Base-by-base conservation (phyloP, 1,139 yeast genomes). In the Kodamaea anthophila region DNA sequence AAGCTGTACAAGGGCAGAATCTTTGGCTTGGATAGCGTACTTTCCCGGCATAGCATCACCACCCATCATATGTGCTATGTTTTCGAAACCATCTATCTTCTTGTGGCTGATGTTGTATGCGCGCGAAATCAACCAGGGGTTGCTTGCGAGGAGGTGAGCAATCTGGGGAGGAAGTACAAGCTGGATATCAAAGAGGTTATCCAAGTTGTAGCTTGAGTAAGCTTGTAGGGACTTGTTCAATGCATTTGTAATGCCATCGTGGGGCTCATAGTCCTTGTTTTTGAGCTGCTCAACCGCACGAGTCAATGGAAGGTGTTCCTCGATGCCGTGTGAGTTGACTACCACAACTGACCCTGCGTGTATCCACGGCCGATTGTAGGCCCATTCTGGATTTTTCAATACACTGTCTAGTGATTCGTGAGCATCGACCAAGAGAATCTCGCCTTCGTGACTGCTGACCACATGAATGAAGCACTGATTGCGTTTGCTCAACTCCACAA, bases 371-470 rank as follows among this genome's bases (percentile, higher is more conserved):
- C 78, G 48, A 37, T 71, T 65, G 7, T 48, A 42, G 0, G 70
- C 53, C 18, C 49, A 49, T 4, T 47, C 54, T 0, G 33, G 21
- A 9, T 32, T 26, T 5, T 16, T 18, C 28, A 34, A 29, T 7
- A 10, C 18, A 9, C 16, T 73, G 8, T 51, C 52, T 7, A 71
- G 40, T 68, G 74, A 67, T 2, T 53, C 57, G 9, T 69, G 67
- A 21, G 67, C 58, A 3, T 69, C 60, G 8, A 71, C 64, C 30
- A 78, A 46, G 4, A 78, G 33, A 28, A 73, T 67, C 37, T 79
- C 86, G 3, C 75, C 74, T 29, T 71, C 79, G 11, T 33, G 30
- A 1, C 69, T 64, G 44, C 77, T 83, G 39, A 61, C 58, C 1
- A 72, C 39, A 32, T 70, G 74, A 7, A 75, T 55, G 42, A 54